A percentile compares a stretch with the other conserved stretches of the same genome.
phyloP scores from a whole-genome alignment of 345 rosid genomes.

The Salix koriyanagi region DNA sequence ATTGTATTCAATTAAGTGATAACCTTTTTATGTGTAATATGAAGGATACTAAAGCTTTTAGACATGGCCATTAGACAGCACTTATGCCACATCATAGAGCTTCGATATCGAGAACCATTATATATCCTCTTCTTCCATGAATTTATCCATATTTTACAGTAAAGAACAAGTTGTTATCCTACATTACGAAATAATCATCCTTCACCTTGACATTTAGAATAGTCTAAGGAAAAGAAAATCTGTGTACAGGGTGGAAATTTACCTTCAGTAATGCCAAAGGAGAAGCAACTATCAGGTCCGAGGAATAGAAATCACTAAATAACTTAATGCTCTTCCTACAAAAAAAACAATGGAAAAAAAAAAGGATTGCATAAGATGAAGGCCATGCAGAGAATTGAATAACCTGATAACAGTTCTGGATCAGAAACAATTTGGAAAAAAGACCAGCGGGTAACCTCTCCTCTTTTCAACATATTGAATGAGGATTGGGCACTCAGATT shows the following conservation, averaged over 20 bases:
- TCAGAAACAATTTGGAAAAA: neutral
- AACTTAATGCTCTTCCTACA: conserved; percentile 75
- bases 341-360: conserved; percentile 15
- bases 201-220: neutral
- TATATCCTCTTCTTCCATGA: too few species aligned
- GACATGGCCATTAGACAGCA: too few species aligned
- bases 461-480: too few species aligned
- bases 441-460: neutral
- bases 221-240: neutral
- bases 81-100: too few species aligned
- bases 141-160: too few species aligned
- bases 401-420: neutral
- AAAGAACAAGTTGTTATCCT: too few species aligned
- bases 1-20: too few species aligned
- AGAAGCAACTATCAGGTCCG: conserved; percentile 90
- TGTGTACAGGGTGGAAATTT: conserved; percentile 26
- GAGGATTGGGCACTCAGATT: too few species aligned
- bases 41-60: too few species aligned
- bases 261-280: conserved; percentile 64
- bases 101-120: too few species aligned
- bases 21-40: too few species aligned
- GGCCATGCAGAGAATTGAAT: neutral
- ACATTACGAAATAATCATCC: too few species aligned
- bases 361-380: neutral
- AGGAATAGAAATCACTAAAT: conserved; percentile 76